Evolutionary conservation across 2,329 filamentous ascomycete genomes (phyloP), one percentile per base, ranked within the genome.

Genomic region (Zymoseptoria crescenta): DNA sequence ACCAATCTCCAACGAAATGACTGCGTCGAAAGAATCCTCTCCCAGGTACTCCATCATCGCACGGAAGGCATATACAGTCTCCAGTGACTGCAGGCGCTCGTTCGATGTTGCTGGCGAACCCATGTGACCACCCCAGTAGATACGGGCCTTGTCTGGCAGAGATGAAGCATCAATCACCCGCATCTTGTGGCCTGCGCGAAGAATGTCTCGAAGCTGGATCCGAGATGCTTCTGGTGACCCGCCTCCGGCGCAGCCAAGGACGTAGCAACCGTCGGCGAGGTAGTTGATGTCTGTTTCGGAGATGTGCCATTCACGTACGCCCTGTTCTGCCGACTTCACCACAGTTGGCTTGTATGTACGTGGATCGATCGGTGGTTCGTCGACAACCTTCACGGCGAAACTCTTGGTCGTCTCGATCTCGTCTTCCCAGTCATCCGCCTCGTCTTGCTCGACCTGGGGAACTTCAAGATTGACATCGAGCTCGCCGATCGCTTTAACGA

Each of bases 1-100:
- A n/a, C 86, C 86, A 56, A 88, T 85, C 65, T 88, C 85, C 9
- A 87, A 70, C 1, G 82, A 79, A 61, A 87, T 82, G 61, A 87
- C 80, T 45, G 83, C 81, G 20, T 83, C 81, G 21, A 81, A 78
- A 1, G 69, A 68, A 16, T 71, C 68, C 45, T 76, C 73, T 53
- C 66, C 59, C n/a, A 79, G 74, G 28, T 80, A 78, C 53, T 80
- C 78, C 70, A 81, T 83, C 9, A 87, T 73, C 6, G 64, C 81
- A 3, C 66, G 61, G 50, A 75, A 71, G 1, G 75, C 75, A 52
- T 74, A 67, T 4, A 73, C 68, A 6, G 72, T 74, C 68, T 86
- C 83, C 64, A 83, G 78, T 10, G 81, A 81, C 1, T 78, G 75
- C 0, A 85, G 76, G 65, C 84, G 83, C 72, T 87, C 84, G 58